Base-by-base conservation (phyloP, 331 rosid genomes). In the Saraca asoca region DNA sequence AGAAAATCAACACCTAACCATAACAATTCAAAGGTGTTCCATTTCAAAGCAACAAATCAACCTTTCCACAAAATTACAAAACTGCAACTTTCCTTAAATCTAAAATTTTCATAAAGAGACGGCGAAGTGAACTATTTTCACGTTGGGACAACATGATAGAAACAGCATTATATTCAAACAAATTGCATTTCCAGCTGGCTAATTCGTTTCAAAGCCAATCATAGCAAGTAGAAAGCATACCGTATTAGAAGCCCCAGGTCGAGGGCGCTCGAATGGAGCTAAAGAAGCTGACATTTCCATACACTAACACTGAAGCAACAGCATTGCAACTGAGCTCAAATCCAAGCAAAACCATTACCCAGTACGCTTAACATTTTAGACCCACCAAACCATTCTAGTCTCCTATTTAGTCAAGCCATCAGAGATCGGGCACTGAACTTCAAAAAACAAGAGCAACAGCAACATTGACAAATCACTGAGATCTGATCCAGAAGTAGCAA, bases 251-350 rank as follows among this genome's bases (percentile, higher is more conserved):
- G 83, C 79, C 37, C 78, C 96, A 7, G 84, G 89, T 48, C 96
- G 68, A 33, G 91, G 97, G 48, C 96, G 91, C 79, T 94, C 99
- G 65, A 88, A 86, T 73, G 97, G 83, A 44, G 95, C 91, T 64
- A 85, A 79, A 45, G 98, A 71, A 77, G 99, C 91, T 62, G 99
- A 85, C 99, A 94, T 93, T 85, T 82, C 70, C 65, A 42, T 74
- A 76, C 62, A 77, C 55, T 66, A 69, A 37, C 75, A 68, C 67
- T 33, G 59, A 64, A 67, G 67, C 70, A 66, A 70, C 84, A 56
- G 38, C 95, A 85, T 79, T 67, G 74, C 71, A 62, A 66, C 73
- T 34, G 7, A 37, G 19, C 39, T 57, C 75, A 70, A 70, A 69
- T 34, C 79, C 75, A 74, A 59, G 48, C 42, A 62, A 0, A n/a